Conservation (phyloP, 768 basidiomycete genomes). For the Russula emetica region DNA sequence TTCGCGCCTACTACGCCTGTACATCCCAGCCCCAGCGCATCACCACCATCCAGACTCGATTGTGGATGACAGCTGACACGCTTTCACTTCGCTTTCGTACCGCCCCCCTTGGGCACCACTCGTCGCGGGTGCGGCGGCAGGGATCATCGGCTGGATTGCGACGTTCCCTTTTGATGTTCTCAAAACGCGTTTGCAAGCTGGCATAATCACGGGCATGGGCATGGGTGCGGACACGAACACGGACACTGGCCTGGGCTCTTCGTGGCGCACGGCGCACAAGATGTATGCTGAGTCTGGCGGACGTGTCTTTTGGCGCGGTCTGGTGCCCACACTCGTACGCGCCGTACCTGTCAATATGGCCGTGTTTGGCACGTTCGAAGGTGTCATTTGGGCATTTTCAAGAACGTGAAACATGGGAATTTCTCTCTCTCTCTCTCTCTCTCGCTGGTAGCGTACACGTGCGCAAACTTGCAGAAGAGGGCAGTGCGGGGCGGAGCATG, state of each 20-base stretch:
- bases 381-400: slow-evolving; percentile 43
- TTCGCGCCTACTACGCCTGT: slow-evolving; percentile 33
- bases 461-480: not conserved
- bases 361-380: slow-evolving; percentile 71
- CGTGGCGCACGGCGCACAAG: slow-evolving; percentile 52
- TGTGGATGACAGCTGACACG: not conserved
- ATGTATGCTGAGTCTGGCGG: slow-evolving; percentile 53
- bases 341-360: slow-evolving; percentile 87
- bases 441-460: not conserved
- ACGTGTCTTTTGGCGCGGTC: slow-evolving; percentile 68
- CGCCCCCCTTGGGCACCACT: slow-evolving; percentile 49
- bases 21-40: slow-evolving; percentile 8
- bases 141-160: slow-evolving; percentile 50
- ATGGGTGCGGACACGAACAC: not conserved
- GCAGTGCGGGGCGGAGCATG: no score
- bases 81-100: no score
- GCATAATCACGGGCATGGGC: slow-evolving; percentile 13
- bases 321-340: slow-evolving; percentile 76
- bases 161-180: slow-evolving; percentile 64
- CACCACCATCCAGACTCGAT: not conserved
- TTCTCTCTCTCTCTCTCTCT: not conserved
- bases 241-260: not conserved
- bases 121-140: slow-evolving; percentile 67
- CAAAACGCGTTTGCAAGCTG: slow-evolving; percentile 69
- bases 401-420: not conserved